Base-by-base conservation (phyloP, 2,329 filamentous ascomycete species). In the Capronia coronata region DNA sequence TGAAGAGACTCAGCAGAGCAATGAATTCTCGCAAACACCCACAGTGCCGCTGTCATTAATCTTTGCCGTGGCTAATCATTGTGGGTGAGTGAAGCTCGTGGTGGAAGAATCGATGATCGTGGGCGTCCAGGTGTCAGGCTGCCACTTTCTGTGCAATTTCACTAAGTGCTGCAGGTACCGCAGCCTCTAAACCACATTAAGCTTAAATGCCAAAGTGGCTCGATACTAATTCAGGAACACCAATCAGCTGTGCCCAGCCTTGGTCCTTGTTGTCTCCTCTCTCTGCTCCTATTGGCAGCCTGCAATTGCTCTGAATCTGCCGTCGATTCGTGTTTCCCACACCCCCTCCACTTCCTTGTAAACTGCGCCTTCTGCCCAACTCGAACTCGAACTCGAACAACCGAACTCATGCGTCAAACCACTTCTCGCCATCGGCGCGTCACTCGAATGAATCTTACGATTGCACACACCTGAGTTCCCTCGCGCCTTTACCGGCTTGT, bases 141-240 rank as follows among this genome's bases (percentile, higher is more conserved):
- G 21, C 19, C 23, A 29, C 7, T 14, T 29, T 43, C 40, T 5
- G 38, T 45, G 47, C 51, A 54, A 54, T 54, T 44, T 54, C 52
- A 39, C 44, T 25, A 44, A 51, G 25, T 22, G 34, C 44, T 51
- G 52, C 52, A 54, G 52, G 52, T 46, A 54, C 52, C 34, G 30
- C 16, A n/a, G 25, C 18, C 41, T 19, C 32, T 44, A 48, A 47
- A 23, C 54, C 44, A 41, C 22, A 39, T 58, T 43, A 13, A 44
- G 51, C 23, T 16, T 46, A 37, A 46, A 43, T 45, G 32, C 27
- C 22, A 10, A n/a, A 29, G 43, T 49, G 43, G 51, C 48, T 43
- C 25, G 29, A 11, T 37, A 19, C 48, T 55, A 49, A 48, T 46
- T 42, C 57, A 58, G 56, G 56, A 39, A 58, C 57, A 56, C 57